Conservation (phyloP, 2,329 filamentous ascomycete genomes). For the Eurotiales sp. region DNA sequence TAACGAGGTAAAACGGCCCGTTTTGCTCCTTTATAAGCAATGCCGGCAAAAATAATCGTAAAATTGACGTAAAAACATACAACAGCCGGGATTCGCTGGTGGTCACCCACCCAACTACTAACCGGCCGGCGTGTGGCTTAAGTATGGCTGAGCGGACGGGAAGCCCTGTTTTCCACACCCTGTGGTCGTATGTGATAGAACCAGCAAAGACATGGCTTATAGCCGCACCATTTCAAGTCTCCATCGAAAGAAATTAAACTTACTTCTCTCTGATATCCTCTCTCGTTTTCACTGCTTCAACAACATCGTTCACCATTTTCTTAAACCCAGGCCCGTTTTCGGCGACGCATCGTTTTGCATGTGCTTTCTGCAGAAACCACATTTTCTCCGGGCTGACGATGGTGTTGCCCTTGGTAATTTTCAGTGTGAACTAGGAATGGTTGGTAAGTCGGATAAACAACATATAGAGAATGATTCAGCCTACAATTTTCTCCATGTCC, state of each 20-base stretch:
- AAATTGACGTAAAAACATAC: slow-evolving; percentile 12
- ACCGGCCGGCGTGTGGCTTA: slow-evolving; percentile 18
- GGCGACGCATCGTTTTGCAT: slow-evolving; percentile 52
- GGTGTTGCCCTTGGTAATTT: slow-evolving; percentile 88
- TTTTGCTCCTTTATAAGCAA: too few relatives aligned
- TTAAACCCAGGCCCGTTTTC: slow-evolving; percentile 42
- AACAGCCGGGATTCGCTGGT: slow-evolving; percentile 18
- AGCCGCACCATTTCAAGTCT: background rate
- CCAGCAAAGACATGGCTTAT: background rate
- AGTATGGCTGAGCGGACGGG: slow-evolving; percentile 18
- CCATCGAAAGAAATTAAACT: background rate
- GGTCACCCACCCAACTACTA: slow-evolving; percentile 19
- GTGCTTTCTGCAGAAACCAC: slow-evolving; percentile 70
- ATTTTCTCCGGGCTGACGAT: slow-evolving; percentile 78
- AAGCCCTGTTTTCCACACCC: slow-evolving; percentile 19
- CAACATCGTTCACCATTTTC: slow-evolving; percentile 37
- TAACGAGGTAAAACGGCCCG: too few relatives aligned
- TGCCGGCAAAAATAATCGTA: background rate
- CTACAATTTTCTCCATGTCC: slow-evolving; percentile 66
- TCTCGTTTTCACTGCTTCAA: slow-evolving; percentile 23
- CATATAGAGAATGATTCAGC: too few relatives aligned
- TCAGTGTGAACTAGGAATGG: slow-evolving; percentile 64
- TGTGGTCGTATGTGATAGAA: slow-evolving; percentile 15
- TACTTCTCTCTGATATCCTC: slow-evolving; percentile 6
- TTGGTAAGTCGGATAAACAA: too few relatives aligned